These are phyloP conservation scores for Pichia sp. DNA, from an alignment of 1,139 yeast genomes.

Conservation along the genomic window DNA sequence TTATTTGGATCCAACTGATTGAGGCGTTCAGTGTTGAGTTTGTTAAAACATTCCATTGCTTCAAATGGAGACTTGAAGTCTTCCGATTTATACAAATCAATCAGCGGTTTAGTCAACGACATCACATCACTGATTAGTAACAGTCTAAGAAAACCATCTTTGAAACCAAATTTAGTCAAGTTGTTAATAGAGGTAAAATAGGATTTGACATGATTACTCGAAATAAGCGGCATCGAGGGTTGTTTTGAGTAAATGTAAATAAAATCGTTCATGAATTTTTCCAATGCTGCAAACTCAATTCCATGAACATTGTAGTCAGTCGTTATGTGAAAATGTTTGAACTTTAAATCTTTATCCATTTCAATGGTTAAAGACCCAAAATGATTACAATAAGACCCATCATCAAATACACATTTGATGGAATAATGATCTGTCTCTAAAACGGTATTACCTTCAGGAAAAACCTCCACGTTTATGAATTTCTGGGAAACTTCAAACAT, in stretches of 20 bases:
- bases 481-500: conserved; percentile 54
- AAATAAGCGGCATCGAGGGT: background rate
- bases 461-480: conserved; percentile 56
- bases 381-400: conserved; percentile 62
- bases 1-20: background rate
- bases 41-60: conserved; percentile 47
- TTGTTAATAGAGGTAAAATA: conserved; percentile 32
- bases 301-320: conserved; percentile 32
- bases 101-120: conserved; percentile 57
- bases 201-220: conserved; percentile 18
- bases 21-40: conserved; percentile 6
- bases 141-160: conserved; percentile 55
- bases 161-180: conserved; percentile 51
- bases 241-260: background rate
- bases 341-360: conserved; percentile 51
- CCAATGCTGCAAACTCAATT: conserved; percentile 32
- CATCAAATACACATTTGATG: conserved; percentile 48
- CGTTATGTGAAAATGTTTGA: conserved; percentile 65
- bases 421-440: conserved; percentile 52
- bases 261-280: conserved; percentile 15
- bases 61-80: conserved; percentile 47
- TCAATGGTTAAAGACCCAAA: conserved; percentile 52
- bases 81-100: conserved; percentile 43
- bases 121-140: conserved; percentile 72
- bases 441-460: conserved; percentile 58